phyloP scores from a whole-genome alignment of 164 flowering plant species.

The Malania oleifera region DNA sequence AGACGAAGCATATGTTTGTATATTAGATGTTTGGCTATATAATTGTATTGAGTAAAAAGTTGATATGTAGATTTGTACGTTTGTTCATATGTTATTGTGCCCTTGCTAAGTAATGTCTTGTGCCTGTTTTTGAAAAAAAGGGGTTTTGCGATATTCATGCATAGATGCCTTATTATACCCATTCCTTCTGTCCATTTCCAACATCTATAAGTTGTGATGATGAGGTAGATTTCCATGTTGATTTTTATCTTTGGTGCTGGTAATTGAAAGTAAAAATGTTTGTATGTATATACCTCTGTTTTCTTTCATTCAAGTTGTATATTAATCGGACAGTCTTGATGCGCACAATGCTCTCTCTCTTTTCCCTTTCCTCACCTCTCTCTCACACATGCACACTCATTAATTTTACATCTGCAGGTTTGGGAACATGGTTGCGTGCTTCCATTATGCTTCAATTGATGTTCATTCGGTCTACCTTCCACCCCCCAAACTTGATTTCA shows the following conservation, averaged over 20 bases:
- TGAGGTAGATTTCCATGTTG: not conserved
- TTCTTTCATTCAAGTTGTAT: not conserved
- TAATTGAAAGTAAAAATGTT: not conserved
- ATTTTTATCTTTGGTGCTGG: no score
- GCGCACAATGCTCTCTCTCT: not conserved
- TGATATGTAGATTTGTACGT: no score
- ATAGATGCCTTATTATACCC: no score
- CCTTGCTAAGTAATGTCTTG: no score
- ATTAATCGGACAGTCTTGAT: not conserved
- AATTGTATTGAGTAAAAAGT: no score
- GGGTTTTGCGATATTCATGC: no score
- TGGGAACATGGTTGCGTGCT: constrained; percentile 98
- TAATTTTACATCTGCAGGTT: constrained; percentile 40
- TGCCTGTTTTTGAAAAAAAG: no score
- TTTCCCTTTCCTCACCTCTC: not conserved
- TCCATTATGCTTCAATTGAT: constrained; percentile 93
- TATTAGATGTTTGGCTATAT: no score
- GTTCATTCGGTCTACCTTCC: constrained; percentile 92
- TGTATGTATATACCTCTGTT: no score
- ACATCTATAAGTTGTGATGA: not conserved
- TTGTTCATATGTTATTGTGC: no score
- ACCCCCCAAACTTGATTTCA: constrained; percentile 74
- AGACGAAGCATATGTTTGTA: no score
- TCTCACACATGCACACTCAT: constrained; percentile 2
- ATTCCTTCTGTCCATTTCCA: no score